Evolutionary conservation across 2,329 filamentous ascomycete species (phyloP).

Genomic region (Aspergillus sp.): DNA sequence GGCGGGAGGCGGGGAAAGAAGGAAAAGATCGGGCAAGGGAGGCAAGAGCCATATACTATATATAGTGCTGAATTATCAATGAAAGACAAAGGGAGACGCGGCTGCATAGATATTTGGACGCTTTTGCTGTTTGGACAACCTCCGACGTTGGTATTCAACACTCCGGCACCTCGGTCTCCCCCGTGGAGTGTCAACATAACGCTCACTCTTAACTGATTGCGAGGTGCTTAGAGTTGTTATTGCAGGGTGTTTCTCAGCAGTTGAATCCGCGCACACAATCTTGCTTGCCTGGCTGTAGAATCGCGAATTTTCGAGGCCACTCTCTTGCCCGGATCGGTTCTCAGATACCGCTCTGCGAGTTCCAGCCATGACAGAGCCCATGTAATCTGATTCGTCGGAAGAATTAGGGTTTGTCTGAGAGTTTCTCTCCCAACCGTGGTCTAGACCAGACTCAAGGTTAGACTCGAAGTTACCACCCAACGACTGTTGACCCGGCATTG

Average conservation of each 20-base stretch:
- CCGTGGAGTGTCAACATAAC: conserved; percentile 17
- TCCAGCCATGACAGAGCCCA: not conserved
- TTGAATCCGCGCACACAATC: not conserved
- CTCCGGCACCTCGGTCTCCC: conserved; percentile 26
- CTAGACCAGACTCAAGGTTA: not conserved
- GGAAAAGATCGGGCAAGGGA: not conserved
- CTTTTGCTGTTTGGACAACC: conserved; percentile 19
- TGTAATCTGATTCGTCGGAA: not conserved
- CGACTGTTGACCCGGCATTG: not conserved
- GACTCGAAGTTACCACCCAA: not conserved
- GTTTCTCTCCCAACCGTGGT: not conserved
- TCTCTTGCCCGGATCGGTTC: too few species aligned
- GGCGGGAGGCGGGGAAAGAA: not conserved
- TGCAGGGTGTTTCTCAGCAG: not conserved
- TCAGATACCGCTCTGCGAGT: not conserved
- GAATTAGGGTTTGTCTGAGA: not conserved
- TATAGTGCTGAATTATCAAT: conserved; percentile 3
- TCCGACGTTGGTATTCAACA: conserved; percentile 20
- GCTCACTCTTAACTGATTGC: not conserved
- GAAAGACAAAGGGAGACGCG: conserved; percentile 12
- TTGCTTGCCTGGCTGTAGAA: not conserved
- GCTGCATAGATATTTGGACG: conserved; percentile 12
- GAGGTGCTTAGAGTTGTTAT: not conserved
- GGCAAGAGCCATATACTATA: not conserved
- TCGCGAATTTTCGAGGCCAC: not conserved